Percentiles rank a stretch among this genome's conserved stretches.
Conservation (phyloP, 2,329 filamentous ascomycete genomes). For the Colletotrichum cereale region DNA sequence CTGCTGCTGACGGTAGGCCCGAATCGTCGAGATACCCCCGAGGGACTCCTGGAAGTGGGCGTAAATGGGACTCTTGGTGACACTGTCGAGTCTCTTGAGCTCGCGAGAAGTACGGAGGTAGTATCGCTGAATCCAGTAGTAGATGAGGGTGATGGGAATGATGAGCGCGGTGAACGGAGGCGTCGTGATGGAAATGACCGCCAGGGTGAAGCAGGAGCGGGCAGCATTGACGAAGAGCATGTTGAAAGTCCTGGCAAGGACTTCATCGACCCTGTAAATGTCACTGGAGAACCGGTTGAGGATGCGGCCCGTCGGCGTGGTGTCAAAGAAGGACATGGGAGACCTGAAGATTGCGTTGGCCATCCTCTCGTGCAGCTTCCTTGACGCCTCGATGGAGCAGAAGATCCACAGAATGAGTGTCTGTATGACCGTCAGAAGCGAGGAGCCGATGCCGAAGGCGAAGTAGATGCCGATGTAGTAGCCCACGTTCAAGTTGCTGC, state of each 20-base stretch:
- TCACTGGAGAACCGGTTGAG: conserved; percentile 94
- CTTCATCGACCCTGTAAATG: conserved; percentile 88
- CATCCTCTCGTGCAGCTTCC: conserved; percentile 98
- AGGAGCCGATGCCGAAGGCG: conserved; percentile 89
- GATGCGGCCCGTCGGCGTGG: conserved; percentile 95
- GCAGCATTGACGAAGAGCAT: conserved; percentile 89
- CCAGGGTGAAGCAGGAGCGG: conserved; percentile 84
- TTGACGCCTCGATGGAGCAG: conserved; percentile 98
- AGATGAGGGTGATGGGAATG: conserved; percentile 82
- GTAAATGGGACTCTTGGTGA: conserved; percentile 95
- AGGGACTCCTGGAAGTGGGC: conserved; percentile 98
- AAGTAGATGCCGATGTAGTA: conserved; percentile 98
- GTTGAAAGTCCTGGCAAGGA: conserved; percentile 96
- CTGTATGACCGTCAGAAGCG: conserved; percentile 87
- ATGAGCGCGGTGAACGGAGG: conserved; percentile 86
- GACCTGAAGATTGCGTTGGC: conserved; percentile 96
- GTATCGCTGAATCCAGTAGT: conserved; percentile 95
- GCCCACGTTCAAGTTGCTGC: conserved; percentile 80
- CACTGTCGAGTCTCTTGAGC: conserved; percentile 94
- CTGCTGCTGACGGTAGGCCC: conserved; percentile 90
- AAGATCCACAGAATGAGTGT: conserved; percentile 99
- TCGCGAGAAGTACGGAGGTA: conserved; percentile 97
- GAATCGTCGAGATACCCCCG: conserved; percentile 93
- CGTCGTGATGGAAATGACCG: conserved; percentile 84
- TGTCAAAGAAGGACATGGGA: conserved; percentile 99